Conservation (phyloP, 2,329 filamentous ascomycete genomes). For the Aspergillus sp. region DNA sequence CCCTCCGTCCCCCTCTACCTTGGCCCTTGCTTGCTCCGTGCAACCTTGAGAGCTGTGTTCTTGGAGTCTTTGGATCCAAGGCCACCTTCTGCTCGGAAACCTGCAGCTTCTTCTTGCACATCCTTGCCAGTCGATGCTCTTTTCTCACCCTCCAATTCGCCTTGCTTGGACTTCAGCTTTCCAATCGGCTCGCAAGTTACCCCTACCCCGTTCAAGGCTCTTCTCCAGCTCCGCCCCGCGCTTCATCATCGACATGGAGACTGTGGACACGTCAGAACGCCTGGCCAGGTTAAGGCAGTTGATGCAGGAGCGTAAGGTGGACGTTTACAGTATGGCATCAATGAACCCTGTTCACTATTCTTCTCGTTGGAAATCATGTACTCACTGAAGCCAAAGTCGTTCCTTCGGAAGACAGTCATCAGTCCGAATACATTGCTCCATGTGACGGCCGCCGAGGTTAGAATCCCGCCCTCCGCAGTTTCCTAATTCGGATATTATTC, state of each 20-base stretch:
- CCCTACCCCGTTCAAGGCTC: slow-evolving; percentile 33
- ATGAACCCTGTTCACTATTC: slow-evolving; percentile 12
- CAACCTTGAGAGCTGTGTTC: slow-evolving; percentile 13
- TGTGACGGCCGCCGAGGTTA: slow-evolving; percentile 82
- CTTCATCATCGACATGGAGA: slow-evolving; percentile 65
- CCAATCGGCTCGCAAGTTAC: slow-evolving; percentile 28
- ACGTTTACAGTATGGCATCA: slow-evolving; percentile 76
- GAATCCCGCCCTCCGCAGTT: slow-evolving; percentile 15
- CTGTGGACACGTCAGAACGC: slow-evolving; percentile 74
- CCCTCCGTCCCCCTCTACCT: not conserved
- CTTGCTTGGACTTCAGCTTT: slow-evolving; percentile 33
- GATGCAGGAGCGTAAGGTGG: slow-evolving; percentile 84
- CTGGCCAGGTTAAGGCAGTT: slow-evolving; percentile 75
- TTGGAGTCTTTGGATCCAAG: slow-evolving; percentile 14
- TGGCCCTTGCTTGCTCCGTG: slow-evolving; percentile 12
- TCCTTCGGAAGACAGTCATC: slow-evolving; percentile 94
- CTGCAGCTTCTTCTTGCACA: slow-evolving; percentile 17
- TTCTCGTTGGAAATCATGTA: slow-evolving; percentile 20
- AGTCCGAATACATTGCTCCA: slow-evolving; percentile 96
- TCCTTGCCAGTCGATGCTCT: slow-evolving; percentile 34
- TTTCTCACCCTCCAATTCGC: slow-evolving; percentile 33
- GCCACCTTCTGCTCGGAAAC: slow-evolving; percentile 18
- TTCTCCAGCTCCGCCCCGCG: slow-evolving; percentile 42
- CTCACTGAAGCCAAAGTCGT: slow-evolving; percentile 66
- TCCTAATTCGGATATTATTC: not conserved